These are phyloP conservation scores for Kodamaea fukazawae DNA, from an alignment of 805 yeast species.

Conservation along the genomic window DNA sequence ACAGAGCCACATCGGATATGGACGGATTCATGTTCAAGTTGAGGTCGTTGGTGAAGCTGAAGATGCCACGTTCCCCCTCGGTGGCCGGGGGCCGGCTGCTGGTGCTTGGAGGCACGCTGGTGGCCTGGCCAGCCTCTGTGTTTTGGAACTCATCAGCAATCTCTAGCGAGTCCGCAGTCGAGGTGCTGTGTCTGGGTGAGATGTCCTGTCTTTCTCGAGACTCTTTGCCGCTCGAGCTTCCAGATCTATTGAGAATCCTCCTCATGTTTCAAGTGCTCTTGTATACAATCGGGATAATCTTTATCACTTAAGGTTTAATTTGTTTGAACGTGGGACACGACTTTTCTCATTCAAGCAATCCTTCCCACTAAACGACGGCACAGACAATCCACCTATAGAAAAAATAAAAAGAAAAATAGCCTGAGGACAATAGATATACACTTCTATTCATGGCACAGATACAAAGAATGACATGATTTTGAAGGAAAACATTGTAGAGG, in stretches of 20 bases:
- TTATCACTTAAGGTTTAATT: not conserved
- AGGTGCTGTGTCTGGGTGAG: constrained; percentile 10
- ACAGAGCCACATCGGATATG: constrained; percentile 20
- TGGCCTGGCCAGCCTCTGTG: constrained; percentile 18
- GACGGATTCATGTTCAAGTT: constrained; percentile 37
- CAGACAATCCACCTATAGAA: no score
- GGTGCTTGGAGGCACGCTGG: not conserved
- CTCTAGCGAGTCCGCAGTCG: constrained; percentile 20
- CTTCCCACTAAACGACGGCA: no score
- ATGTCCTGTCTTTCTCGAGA: constrained; percentile 4
- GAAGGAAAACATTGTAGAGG: no score
- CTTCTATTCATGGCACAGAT: no score
- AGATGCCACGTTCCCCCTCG: constrained; percentile 1
- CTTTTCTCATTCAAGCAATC: not conserved
- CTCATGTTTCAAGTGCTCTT: constrained; percentile 9
- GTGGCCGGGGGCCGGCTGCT: no score
- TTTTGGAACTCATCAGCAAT: constrained; percentile 30
- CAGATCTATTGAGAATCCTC: constrained; percentile 11
- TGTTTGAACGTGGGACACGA: constrained; percentile 2
- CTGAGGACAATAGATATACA: no score
- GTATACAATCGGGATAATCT: not conserved
- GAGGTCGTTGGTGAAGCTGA: constrained; percentile 28
- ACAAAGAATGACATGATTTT: no score
- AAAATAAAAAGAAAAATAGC: no score
- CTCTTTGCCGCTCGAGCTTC: constrained; percentile 1